Percentiles rank a stretch among this genome's conserved stretches.
Conservation (phyloP, 768 basidiomycete species). For the Mycena venus region DNA sequence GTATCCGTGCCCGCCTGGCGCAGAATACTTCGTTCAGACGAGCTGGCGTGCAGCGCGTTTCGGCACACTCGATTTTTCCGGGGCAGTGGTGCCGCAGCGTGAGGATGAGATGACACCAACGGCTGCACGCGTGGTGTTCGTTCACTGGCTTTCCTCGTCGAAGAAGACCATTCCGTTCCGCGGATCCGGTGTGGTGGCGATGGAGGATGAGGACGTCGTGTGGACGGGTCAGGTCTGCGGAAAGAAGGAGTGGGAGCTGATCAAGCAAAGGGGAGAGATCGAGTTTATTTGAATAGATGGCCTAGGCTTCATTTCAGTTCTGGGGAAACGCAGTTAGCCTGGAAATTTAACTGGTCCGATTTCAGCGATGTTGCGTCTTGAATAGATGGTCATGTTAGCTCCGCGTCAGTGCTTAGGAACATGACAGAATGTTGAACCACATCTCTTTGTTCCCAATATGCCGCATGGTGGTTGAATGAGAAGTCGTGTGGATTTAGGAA, state of each 20-base stretch:
- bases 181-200: neutral
- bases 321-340: no score
- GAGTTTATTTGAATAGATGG: neutral
- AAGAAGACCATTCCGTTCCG: neutral
- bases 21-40: neutral
- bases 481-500: no score
- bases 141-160: neutral
- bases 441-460: no score
- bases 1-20: conserved; percentile 9
- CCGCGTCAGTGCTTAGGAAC: no score
- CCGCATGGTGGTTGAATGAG: no score
- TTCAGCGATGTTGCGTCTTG: no score
- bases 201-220: conserved; percentile 2
- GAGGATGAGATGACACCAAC: neutral
- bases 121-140: conserved; percentile 11
- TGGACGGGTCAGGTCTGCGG: conserved; percentile 6
- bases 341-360: no score
- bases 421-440: no score
- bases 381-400: no score
- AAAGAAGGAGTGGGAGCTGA: neutral
- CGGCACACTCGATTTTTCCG: conserved; percentile 18
- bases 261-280: neutral
- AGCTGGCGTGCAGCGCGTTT: conserved; percentile 2
- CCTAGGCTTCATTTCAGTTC: no score
- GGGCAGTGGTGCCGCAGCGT: neutral